Evolutionary conservation across 257 asterid species (phyloP).

Genomic region (Scutellaria barbata): DNA sequence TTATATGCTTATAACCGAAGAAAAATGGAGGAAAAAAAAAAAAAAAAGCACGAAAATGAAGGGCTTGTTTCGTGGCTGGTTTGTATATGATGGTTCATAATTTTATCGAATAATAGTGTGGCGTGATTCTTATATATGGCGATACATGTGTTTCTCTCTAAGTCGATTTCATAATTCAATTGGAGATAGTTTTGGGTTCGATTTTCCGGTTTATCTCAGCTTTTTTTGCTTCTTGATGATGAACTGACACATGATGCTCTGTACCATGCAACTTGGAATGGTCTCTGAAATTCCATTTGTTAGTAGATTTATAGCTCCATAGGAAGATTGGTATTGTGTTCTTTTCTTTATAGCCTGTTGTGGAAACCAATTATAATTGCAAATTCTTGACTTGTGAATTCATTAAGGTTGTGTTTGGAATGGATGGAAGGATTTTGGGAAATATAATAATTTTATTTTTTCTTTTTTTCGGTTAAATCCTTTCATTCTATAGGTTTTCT

Average conservation of each 20-base stretch:
- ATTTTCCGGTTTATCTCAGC: neutral
- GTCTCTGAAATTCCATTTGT: too few species aligned
- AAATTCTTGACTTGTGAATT: too few species aligned
- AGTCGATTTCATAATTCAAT: slow-evolving; percentile 20
- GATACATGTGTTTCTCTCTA: neutral
- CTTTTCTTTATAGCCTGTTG: too few species aligned
- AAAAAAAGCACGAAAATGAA: neutral
- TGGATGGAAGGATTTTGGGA: too few species aligned
- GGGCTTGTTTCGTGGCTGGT: slow-evolving; percentile 43
- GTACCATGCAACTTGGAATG: slow-evolving; percentile 14
- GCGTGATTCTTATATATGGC: slow-evolving; percentile 13
- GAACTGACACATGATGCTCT: neutral
- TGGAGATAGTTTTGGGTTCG: slow-evolving; percentile 7
- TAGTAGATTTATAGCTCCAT: too few species aligned
- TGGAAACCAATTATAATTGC: too few species aligned
- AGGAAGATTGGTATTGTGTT: too few species aligned
- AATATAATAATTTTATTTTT: too few species aligned
- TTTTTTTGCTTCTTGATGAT: slow-evolving; percentile 14
- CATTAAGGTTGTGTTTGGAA: too few species aligned
- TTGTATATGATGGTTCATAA: slow-evolving; percentile 51
- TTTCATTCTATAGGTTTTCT: too few species aligned
- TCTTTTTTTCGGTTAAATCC: too few species aligned
- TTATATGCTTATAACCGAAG: slow-evolving; percentile 31
- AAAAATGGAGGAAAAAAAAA: neutral
- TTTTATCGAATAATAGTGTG: slow-evolving; percentile 42